phyloP scores from a whole-genome alignment of 2,329 filamentous ascomycete species.

The Grosmannia huntii region DNA sequence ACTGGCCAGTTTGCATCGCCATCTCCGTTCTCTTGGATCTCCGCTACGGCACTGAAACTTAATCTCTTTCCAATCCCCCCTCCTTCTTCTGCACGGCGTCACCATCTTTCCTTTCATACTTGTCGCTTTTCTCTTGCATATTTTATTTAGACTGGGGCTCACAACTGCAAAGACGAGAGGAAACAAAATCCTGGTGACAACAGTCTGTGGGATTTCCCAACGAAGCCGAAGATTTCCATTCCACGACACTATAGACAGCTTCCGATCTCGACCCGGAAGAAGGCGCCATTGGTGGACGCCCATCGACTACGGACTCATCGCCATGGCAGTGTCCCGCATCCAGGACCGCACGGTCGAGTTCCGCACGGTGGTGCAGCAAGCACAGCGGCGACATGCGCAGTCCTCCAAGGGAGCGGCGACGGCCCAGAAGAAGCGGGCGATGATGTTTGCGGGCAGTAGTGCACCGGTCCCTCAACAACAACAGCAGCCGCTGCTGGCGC shows the following conservation, averaged over 20 bases:
- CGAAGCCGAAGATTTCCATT: neutral
- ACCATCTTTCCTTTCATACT: neutral
- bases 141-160: neutral
- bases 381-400: slow-evolving; percentile 65
- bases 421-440: slow-evolving; percentile 43
- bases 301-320: neutral
- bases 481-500: slow-evolving; percentile 54
- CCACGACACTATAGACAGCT: neutral
- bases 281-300: neutral
- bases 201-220: neutral
- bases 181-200: neutral
- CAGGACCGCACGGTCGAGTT: slow-evolving; percentile 97
- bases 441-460: slow-evolving; percentile 4
- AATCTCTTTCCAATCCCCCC: neutral
- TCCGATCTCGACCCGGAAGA: neutral
- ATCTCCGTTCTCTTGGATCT: neutral
- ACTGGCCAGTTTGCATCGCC: neutral
- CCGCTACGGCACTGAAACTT: neutral
- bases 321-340: slow-evolving; percentile 61
- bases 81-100: neutral
- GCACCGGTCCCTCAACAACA: slow-evolving; percentile 5
- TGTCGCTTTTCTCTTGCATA: neutral
- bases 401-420: slow-evolving; percentile 49
- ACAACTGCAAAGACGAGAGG: neutral
- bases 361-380: slow-evolving; percentile 75